Evolutionary conservation across 805 yeast species (phyloP), one percentile per base, ranked within the genome.

Genomic region (Candida montana): DNA sequence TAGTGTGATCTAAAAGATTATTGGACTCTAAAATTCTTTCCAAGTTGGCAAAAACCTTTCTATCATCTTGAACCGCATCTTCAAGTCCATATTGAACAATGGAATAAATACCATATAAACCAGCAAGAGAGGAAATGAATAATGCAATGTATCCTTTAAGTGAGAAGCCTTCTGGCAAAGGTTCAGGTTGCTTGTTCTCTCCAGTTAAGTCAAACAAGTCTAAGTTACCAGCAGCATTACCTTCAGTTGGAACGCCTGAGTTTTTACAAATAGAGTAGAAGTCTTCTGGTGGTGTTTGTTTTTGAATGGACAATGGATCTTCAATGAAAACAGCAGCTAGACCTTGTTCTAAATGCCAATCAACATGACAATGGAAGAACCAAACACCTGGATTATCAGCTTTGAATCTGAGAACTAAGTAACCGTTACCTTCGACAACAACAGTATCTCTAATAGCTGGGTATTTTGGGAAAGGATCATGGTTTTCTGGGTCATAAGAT

Each of bases 361-460:
- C 91, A 41, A 84, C 76, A 57, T 86, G 95, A 63, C 97, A 89
- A 60, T 89, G 97, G 79, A 89, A 84, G 47, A 83, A 77, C 96
- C 96, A 90, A 20, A 88, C 81, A 43, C 97, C 97, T 3, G 96
- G 96, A 55, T 90, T 89, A 54, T 83, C 78, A 11, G 96, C 88
- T 52, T 67, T 73, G 61, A 87, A 87, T 50, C 96, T 69, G 26
- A 79, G 56, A 15, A 81, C 89, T 38, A 80, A 61, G 58, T 79
- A 75, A 2, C 90, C 86, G 52, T 81, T 79, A 27, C 83, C 77
- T 38, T 78, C 75, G 15, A 87, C 77, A 49, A 73, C 67, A 17
- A 78, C 78, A 0, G 91, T 83, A 57, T 89, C 96, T 62, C 96
- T 72, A 37, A 69, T 58, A 56, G 77, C 58, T 31, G 89, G 95